Base-by-base conservation (phyloP, 2,329 filamentous ascomycete genomes). In the Fusarium continuum region DNA sequence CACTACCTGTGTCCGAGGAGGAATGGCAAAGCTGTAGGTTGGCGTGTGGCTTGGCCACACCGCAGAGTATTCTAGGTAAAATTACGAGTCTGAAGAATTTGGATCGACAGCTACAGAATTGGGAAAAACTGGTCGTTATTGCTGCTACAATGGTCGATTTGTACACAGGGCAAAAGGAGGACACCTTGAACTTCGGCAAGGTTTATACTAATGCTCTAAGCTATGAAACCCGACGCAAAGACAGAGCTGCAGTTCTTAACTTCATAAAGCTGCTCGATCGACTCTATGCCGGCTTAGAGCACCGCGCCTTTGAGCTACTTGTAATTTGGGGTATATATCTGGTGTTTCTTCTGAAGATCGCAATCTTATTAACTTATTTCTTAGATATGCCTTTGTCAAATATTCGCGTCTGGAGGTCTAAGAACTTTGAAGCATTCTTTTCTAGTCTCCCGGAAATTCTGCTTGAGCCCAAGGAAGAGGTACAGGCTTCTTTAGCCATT, bases 271-370 rank as follows among this genome's bases (percentile, higher is more conserved):
- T 55, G 6, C 4, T 55, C 9, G 36, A 55, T 29, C 13, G 23
- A 2, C 5, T 47, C 4, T 55, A 55, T 36, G n/a, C 25, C 8
- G 4, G 26, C 3, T 25, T 55, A 2, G 36, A 55, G 25, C 43
- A 55, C 13, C 43, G 51, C 6, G 43, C 43, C 25, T 55, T 43
- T 17, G 43, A 55, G 19, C 22, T 55, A 3, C 29, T 55, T 5
- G 26, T 55, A 11, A 26, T 48, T 17, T n/a, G 31, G 20, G 22
- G 51, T 55, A 10, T 26, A 43, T 55, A 20, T n/a, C n/a, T n/a
- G n/a, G n/a, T n/a, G n/a, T n/a, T n/a, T n/a, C n/a, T n/a, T n/a
- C n/a, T n/a, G n/a, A n/a, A n/a, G n/a, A n/a, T n/a, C 9, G 29
- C 13, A 25, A 13, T n/a, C 3, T 8, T 7, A 8, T 25, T 40